Base-by-base conservation (phyloP, 176 grass and related monocot species). In the Musa schizocarpa region DNA sequence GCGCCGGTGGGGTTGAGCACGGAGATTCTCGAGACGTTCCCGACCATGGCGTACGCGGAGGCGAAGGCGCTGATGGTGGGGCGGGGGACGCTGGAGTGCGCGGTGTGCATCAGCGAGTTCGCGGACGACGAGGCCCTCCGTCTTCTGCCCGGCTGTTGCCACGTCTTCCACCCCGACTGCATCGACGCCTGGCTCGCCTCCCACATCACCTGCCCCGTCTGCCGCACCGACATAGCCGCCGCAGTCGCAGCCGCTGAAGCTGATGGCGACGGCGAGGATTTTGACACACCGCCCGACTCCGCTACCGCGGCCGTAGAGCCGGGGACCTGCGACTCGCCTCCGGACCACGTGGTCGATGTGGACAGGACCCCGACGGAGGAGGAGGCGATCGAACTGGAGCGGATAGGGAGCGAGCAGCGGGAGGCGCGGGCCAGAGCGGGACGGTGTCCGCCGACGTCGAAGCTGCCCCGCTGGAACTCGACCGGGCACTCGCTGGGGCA, bases 91-190 rank as follows among this genome's bases (percentile, higher is more conserved):
- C 72, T 58, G 1, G 72, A 74, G 53, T 90, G 85, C 76, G 85
- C 85, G 24, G 86, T 90, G 66, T 90, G 88, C 82, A 73, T 90
- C 61, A 73, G 84, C 79, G 61, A 76, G 72, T 87, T 90, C 76
- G 79, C 80, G 63, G 49, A 76, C 71, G 82, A 69, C 21, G 76
- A 69, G 76, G 75, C 73, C 59, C 85, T 90, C 76, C 88, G 85
- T 26, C 72, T 90, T 62, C 88, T 90, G 21, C 82, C 79, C 5
- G 76, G 84, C 34, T 90, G 88, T 82, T 79, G 84, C 82, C 82
- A 77, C 66, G 76, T 82, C 62, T 90, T 90, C 73, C 88, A 90
- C 85, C 67, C 68, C 67, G 85, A 90, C 53, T 87, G 88, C 76
- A 57, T 90, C 73, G 88, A 85, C 76, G 22, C 76, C 50, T 90